These are phyloP conservation scores for Ilyonectria destructans DNA, from an alignment of 2,329 filamentous ascomycete species.

Conservation along the genomic window DNA sequence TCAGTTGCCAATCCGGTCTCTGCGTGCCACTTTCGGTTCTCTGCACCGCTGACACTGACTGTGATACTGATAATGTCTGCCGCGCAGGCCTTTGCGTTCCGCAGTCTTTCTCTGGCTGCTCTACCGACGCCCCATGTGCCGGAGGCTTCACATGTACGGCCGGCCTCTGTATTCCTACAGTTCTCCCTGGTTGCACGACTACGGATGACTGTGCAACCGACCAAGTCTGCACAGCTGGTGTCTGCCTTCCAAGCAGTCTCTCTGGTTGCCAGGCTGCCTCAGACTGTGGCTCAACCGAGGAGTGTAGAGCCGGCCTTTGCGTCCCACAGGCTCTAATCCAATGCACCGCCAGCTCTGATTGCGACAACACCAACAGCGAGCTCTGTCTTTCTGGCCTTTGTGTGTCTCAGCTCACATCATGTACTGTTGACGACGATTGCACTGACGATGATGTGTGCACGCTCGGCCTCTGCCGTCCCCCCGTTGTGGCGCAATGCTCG, in stretches of 20 bases:
- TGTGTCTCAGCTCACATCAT: conserved; percentile 17
- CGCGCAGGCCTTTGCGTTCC: conserved; percentile 18
- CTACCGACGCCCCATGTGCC: neutral
- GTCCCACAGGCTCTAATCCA: conserved; percentile 7
- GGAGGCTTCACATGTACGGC: neutral
- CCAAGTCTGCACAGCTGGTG: conserved; percentile 12
- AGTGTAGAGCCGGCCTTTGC: conserved; percentile 10
- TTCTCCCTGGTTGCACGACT: conserved; percentile 9
- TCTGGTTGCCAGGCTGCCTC: conserved; percentile 4
- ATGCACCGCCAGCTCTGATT: conserved; percentile 8
- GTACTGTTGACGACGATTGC: conserved; percentile 8
- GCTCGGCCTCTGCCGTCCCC: conserved; percentile 16
- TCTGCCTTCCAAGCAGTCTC: conserved; percentile 19
- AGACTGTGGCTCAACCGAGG: conserved; percentile 17
- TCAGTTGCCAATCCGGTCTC: conserved; percentile 17
- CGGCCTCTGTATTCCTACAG: conserved; percentile 19
- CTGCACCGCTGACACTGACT: conserved; percentile 17
- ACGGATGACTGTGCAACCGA: neutral
- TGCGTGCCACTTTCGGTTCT: conserved; percentile 25
- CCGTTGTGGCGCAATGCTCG: neutral
- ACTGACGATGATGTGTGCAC: conserved; percentile 14
- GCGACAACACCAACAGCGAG: conserved; percentile 12
- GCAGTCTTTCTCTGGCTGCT: conserved; percentile 1
- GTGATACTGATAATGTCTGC: conserved; percentile 17
- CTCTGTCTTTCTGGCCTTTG: conserved; percentile 24